phyloP scores from a whole-genome alignment of 2,329 filamentous ascomycete genomes.

The Hypomyces perniciosus region DNA sequence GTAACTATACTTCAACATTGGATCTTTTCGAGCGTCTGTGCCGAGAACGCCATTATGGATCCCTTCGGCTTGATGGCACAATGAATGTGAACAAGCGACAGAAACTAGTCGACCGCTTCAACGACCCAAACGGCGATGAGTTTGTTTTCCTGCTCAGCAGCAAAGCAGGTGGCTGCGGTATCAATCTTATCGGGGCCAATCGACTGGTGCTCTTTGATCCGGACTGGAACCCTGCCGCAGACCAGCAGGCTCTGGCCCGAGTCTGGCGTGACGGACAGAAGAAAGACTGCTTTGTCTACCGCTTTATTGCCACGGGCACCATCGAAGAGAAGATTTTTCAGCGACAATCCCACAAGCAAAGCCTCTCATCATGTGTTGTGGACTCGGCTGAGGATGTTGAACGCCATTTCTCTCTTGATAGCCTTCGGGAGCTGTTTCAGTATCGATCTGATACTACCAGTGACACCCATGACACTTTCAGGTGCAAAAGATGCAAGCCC shows the following conservation, averaged over 20 bases:
- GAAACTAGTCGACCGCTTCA: constrained; percentile 97
- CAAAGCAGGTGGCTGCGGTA: constrained; percentile 92
- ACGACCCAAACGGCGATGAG: constrained; percentile 81
- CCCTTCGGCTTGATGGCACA: constrained; percentile 83
- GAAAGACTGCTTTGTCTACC: constrained; percentile 98
- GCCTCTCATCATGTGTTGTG: constrained; percentile 89
- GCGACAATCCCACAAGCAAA: constrained; percentile 96
- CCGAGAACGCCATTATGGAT: constrained; percentile 76
- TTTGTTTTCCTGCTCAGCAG: constrained; percentile 95
- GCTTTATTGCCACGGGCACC: constrained; percentile 96
- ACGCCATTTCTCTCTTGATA: constrained; percentile 89
- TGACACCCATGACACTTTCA: constrained; percentile 98
- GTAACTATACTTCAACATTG: constrained; percentile 94
- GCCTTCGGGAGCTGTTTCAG: constrained; percentile 87
- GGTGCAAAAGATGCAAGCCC: constrained; percentile 88
- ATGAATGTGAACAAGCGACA: constrained; percentile 98
- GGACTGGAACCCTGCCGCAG: constrained; percentile 95
- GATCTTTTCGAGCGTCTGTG: constrained; percentile 92
- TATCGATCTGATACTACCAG: constrained; percentile 79
- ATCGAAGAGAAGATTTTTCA: constrained; percentile 99
- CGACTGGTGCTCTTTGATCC: constrained; percentile 94
- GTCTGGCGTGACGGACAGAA: constrained; percentile 99
- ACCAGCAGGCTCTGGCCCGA: constrained; percentile 92
- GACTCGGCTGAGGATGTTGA: constrained; percentile 96
- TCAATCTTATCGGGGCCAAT: constrained; percentile 93